Evolutionary conservation across 176 grass and related monocot genomes (phyloP).

Genomic region (Avena eriantha): DNA sequence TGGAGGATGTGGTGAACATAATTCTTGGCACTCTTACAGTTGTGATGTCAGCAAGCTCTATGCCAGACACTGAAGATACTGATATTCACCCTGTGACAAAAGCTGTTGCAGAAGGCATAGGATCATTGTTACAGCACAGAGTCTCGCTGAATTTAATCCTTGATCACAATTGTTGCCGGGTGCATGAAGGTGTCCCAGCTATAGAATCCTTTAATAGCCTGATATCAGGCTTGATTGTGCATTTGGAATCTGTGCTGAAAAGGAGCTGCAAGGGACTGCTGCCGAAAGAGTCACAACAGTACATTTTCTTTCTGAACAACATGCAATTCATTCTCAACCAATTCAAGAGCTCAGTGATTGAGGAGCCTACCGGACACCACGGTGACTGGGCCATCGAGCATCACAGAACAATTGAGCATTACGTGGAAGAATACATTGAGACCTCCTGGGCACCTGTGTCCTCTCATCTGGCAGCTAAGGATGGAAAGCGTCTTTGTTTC

Average conservation of each 20-base stretch:
- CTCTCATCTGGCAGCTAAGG: not conserved
- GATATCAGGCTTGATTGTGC: not conserved
- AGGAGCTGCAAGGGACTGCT: not conserved
- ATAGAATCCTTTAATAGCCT: too few relatives aligned
- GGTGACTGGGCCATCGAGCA: not conserved
- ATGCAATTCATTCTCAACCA: not conserved
- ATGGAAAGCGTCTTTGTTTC: conserved; percentile 1
- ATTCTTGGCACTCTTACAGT: conserved; percentile 4
- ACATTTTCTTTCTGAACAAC: conserved; percentile 21
- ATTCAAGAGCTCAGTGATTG: not conserved
- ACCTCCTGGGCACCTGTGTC: conserved; percentile 3
- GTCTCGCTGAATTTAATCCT: conserved; percentile 9
- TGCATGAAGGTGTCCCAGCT: not conserved
- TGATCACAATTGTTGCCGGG: not conserved
- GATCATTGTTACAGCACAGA: not conserved
- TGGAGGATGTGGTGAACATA: conserved; percentile 10
- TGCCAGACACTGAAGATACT: conserved; percentile 18
- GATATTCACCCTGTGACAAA: conserved; percentile 26
- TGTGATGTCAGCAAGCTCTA: not conserved
- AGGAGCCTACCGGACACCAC: not conserved
- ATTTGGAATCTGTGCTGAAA: not conserved
- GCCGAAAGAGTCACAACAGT: conserved; percentile 3
- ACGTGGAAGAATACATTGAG: conserved; percentile 1
- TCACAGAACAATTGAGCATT: not conserved
- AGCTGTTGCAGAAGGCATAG: conserved; percentile 23